Conservation (phyloP, 495 filamentous ascomycete genomes). For the Penicillium crystallinum region DNA sequence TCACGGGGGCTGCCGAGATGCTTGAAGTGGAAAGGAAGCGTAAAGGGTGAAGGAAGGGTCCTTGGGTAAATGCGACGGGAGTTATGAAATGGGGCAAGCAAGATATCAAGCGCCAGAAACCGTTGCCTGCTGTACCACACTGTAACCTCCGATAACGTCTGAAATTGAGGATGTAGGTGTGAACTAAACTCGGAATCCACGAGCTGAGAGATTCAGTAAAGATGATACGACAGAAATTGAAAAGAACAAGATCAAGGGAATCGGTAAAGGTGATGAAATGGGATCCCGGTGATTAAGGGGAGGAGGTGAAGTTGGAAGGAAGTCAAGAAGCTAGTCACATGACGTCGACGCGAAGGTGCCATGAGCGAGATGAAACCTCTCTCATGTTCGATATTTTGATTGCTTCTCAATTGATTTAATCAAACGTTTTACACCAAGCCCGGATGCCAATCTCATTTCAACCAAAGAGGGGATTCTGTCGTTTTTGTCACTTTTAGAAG, state of each 20-base stretch:
- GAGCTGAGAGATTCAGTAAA: not conserved
- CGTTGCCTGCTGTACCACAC: conserved; percentile 2
- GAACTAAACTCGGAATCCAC: not conserved
- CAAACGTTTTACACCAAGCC: not conserved
- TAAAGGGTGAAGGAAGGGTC: conserved; percentile 11
- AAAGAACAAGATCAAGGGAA: not conserved
- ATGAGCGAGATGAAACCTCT: not conserved
- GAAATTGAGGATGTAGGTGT: not conserved
- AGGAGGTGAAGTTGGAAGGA: conserved; percentile 2
- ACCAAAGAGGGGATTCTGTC: not conserved
- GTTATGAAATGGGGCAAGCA: conserved; percentile 20
- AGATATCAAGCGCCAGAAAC: conserved; percentile 10
- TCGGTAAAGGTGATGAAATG: not conserved
- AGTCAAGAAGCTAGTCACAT: conserved; percentile 5
- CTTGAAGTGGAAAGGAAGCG: conserved; percentile 12
- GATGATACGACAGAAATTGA: not conserved
- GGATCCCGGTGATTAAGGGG: not conserved
- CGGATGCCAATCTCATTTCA: not conserved
- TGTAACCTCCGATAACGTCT: conserved; percentile 8
- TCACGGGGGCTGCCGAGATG: conserved; percentile 10
- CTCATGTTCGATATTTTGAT: conserved; percentile 2
- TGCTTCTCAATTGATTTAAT: not conserved
- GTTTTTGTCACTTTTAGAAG: not conserved
- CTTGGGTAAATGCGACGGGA: conserved; percentile 22
- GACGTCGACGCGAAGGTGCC: conserved; percentile 1